Conservation (phyloP, 345 rosid genomes). For the Alliaria petiolata region DNA sequence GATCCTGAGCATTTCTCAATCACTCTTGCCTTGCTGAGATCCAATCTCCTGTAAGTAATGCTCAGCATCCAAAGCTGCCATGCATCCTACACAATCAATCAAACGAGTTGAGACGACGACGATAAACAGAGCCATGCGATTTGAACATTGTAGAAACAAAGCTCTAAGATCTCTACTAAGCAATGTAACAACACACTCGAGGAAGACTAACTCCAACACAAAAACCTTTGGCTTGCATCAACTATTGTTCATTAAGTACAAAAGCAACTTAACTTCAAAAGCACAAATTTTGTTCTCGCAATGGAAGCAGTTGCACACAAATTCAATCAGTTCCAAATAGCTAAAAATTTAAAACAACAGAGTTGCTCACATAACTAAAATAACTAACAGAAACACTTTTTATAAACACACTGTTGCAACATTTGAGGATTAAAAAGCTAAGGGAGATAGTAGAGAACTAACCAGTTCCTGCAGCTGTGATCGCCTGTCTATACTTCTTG, state of each 20-base stretch:
- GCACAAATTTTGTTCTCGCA: background rate
- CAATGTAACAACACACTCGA: background rate
- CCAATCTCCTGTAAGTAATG: constrained; percentile 87
- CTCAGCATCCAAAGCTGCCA: constrained; percentile 97
- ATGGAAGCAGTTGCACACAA: background rate
- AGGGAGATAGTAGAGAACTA: background rate
- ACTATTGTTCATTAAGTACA: background rate
- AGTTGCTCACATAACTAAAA: no score
- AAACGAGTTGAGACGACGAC: background rate
- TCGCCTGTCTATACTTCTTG: constrained; percentile 94
- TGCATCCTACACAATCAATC: constrained; percentile 67
- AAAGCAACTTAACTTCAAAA: background rate
- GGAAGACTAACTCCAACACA: background rate
- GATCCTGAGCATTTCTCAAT: constrained; percentile 30
- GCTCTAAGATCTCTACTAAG: background rate
- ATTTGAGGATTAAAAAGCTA: background rate
- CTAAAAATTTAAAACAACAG: background rate
- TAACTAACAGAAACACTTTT: background rate
- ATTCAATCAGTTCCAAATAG: background rate
- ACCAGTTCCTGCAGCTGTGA: constrained; percentile 98
- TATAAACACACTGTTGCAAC: background rate
- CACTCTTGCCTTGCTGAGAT: constrained; percentile 61
- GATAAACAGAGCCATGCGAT: background rate
- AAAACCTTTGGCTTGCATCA: background rate
- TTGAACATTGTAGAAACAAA: background rate